A percentile compares a stretch with the other conserved stretches of the same genome.
Evolutionary conservation across 331 rosid genomes (phyloP).

Genomic region (Malus hybrid): DNA sequence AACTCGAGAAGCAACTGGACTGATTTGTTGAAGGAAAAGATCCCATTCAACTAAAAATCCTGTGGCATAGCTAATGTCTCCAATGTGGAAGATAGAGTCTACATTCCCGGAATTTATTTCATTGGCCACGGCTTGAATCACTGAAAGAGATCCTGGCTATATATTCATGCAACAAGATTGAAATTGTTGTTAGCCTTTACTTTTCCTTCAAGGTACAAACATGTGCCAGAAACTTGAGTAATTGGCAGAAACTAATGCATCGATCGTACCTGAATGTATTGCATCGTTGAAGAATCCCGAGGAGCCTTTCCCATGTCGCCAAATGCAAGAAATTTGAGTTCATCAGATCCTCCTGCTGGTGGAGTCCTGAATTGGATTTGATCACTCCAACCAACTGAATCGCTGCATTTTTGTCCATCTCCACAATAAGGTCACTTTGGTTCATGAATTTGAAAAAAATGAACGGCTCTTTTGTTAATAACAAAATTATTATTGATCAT

Average conservation of each 20-base stretch:
- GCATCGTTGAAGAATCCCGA: slow-evolving; percentile 61
- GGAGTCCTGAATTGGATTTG: slow-evolving; percentile 53
- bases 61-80: slow-evolving; percentile 94
- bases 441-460: neutral
- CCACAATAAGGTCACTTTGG: neutral
- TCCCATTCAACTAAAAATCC: slow-evolving; percentile 92
- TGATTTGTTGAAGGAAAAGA: slow-evolving; percentile 54
- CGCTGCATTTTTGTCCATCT: slow-evolving; percentile 26
- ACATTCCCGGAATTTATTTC: slow-evolving; percentile 38
- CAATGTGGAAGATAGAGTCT: slow-evolving; percentile 71
- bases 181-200: neutral
- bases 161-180: neutral
- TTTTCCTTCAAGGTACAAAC: neutral
- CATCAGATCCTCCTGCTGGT: slow-evolving; percentile 64
- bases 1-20: slow-evolving; percentile 50
- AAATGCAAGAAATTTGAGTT: slow-evolving; percentile 53
- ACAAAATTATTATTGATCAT: neutral
- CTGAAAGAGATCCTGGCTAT: slow-evolving; percentile 84
- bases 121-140: slow-evolving; percentile 37
- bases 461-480: too few relatives aligned
- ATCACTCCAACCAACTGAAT: slow-evolving; percentile 65
- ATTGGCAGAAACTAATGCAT: too few relatives aligned
- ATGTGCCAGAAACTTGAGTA: neutral
- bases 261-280: slow-evolving; percentile 69
- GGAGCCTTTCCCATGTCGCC: slow-evolving; percentile 97